These are phyloP conservation scores for Pseudevernia furfuracea DNA, from an alignment of 495 filamentous ascomycete species.

Conservation along the genomic window DNA sequence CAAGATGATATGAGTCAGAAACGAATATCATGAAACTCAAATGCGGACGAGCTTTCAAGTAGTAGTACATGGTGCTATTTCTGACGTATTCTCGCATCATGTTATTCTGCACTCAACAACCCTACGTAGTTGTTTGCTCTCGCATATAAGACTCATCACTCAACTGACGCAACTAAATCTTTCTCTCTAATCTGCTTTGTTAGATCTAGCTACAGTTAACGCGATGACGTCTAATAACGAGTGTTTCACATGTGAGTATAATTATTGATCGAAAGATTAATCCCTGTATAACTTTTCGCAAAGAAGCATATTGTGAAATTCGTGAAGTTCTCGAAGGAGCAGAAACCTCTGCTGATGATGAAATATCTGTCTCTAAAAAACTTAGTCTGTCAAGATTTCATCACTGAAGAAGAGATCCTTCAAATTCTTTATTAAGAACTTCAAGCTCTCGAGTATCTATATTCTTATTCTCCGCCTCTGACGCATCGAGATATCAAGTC, in stretches of 20 bases:
- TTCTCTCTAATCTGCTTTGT: too few relatives aligned
- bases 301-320: constrained; percentile 14
- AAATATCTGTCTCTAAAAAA: constrained; percentile 12
- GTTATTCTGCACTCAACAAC: too few relatives aligned
- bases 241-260: constrained; percentile 10
- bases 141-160: too few relatives aligned
- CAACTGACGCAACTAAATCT: too few relatives aligned
- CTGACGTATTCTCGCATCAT: too few relatives aligned
- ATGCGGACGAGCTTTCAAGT: too few relatives aligned
- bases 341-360: constrained; percentile 10
- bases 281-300: constrained; percentile 1
- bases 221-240: too few relatives aligned
- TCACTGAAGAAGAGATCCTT: constrained; percentile 8
- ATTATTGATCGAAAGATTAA: constrained; percentile 9
- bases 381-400: constrained; percentile 13
- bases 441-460: constrained; percentile 9
- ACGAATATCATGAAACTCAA: too few relatives aligned
- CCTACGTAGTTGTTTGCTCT: too few relatives aligned
- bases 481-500: constrained; percentile 10
- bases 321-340: constrained; percentile 11
- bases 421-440: constrained; percentile 10
- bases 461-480: constrained; percentile 12
- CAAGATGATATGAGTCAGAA: too few relatives aligned
- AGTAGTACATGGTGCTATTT: too few relatives aligned
- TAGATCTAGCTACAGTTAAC: too few relatives aligned